Base-by-base conservation (phyloP, 805 yeast species). In the Nakazawaea sp. region DNA sequence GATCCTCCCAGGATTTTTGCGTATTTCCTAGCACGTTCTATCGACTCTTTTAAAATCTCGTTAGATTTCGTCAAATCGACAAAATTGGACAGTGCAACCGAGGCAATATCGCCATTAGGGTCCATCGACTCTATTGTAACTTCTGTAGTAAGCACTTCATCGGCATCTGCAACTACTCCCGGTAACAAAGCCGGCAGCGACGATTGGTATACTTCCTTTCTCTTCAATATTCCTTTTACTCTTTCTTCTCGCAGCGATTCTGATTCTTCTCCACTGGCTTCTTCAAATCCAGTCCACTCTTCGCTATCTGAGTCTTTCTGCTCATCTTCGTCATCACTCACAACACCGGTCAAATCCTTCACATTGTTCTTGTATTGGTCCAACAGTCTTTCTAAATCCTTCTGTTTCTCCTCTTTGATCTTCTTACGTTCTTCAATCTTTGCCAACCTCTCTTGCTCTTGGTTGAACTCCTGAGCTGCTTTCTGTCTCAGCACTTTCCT, bases 401-500 rank as follows among this genome's bases (percentile, higher is more conserved):
- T 64, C 50, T 79, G 75, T 41, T 84, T 69, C 50, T 85, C 95
- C 15, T 83, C 84, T 45, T 90, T 67, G 16, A 77, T 56, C 48
- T 69, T 66, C 46, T 78, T 75, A 42, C 97, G 72, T 52, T 85
- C 95, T 47, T 82, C 94, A 9, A 87, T 67, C 48, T 74, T 74
- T 2, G 77, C 78, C 45, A 75, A 62, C 40, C 89, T 69, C 4
- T 81, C 92, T 53, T 81, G 84, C 53, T 89, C 96, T 48, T 81
- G 78, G 35, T 73, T 74, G 49, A 68, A 78, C 42, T 74, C 85
- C 47, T 75, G 78, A 0, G 97, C 97, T 45, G 81, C 78, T 62
- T 87, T 89, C 61, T 84, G 83, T 56, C 97, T 72, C 52, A 84
- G 84, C 13, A 90, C 56, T 56, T 90, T 90, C 52, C 98, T 74